phyloP scores from a whole-genome alignment of 2,329 filamentous ascomycete genomes.

The Fusarium sp. region DNA sequence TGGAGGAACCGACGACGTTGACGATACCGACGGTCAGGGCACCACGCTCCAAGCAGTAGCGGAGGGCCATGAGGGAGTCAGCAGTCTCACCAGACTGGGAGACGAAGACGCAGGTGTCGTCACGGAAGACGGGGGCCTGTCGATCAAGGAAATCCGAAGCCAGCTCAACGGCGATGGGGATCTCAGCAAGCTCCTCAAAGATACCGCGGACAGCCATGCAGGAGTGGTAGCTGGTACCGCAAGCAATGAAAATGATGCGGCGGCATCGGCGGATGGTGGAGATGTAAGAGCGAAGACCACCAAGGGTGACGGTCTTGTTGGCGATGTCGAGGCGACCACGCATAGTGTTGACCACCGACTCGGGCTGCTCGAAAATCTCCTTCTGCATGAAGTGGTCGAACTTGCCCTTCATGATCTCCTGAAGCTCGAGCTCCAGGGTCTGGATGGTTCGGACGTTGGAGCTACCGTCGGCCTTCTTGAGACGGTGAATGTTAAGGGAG shows the following conservation, averaged over 20 bases:
- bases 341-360: constrained; percentile 99
- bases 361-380: constrained; percentile 99
- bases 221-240: constrained; percentile 97
- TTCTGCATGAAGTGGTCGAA: constrained; percentile 99
- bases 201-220: constrained; percentile 99
- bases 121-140: constrained; percentile 96
- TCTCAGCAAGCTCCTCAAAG: constrained; percentile 97
- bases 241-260: constrained; percentile 98
- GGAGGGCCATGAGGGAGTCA: constrained; percentile 94
- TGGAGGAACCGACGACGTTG: constrained; percentile 98
- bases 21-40: constrained; percentile 97
- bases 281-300: constrained; percentile 95
- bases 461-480: constrained; percentile 95
- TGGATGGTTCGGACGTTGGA: constrained; percentile 98
- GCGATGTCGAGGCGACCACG: constrained; percentile 93
- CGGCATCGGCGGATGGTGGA: constrained; percentile 95
- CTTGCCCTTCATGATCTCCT: constrained; percentile 99
- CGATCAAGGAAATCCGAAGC: constrained; percentile 98
- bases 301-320: constrained; percentile 94
- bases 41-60: constrained; percentile 97
- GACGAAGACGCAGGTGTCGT: constrained; percentile 98
- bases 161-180: constrained; percentile 95
- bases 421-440: constrained; percentile 97
- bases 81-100: constrained; percentile 99
- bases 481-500: constrained; percentile 97